These are phyloP conservation scores for Fusarium illudens DNA, from an alignment of 2,329 filamentous ascomycete species.

Conservation along the genomic window DNA sequence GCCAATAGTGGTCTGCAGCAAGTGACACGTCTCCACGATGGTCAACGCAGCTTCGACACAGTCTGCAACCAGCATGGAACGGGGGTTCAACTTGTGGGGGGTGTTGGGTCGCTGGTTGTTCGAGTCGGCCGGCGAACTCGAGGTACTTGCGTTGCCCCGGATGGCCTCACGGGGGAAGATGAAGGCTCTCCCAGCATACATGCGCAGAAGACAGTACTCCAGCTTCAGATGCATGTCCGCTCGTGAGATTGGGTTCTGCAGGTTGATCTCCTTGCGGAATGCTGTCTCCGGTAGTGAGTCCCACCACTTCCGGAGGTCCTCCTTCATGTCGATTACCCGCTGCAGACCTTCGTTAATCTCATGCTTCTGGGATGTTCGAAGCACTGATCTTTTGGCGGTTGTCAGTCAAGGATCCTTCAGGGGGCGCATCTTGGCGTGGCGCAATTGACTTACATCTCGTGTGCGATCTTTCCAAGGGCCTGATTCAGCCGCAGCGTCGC, in stretches of 20 bases:
- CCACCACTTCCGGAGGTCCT: constrained; percentile 51
- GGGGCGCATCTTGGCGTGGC: neutral
- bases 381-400: constrained; percentile 41
- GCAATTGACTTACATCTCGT: constrained; percentile 49
- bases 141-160: constrained; percentile 41
- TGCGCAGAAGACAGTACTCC: constrained; percentile 61
- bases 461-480: constrained; percentile 47
- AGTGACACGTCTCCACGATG: constrained; percentile 59
- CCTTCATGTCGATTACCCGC: constrained; percentile 48
- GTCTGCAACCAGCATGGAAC: constrained; percentile 56
- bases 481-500: constrained; percentile 52
- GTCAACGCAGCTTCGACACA: constrained; percentile 62
- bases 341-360: constrained; percentile 46
- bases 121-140: constrained; percentile 44
- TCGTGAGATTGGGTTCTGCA: constrained; percentile 53
- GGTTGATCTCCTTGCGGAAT: constrained; percentile 50
- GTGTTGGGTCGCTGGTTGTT: constrained; percentile 41
- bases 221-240: constrained; percentile 60
- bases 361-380: constrained; percentile 46
- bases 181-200: constrained; percentile 64
- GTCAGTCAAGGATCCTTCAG: constrained; percentile 10
- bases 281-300: constrained; percentile 46
- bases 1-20: constrained; percentile 59
- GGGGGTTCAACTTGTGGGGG: constrained; percentile 44
- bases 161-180: constrained; percentile 51